Evolutionary conservation across 2,329 filamentous ascomycete genomes (phyloP), one percentile per base, ranked within the genome.

Genomic region (Chlorencoelia australis): DNA sequence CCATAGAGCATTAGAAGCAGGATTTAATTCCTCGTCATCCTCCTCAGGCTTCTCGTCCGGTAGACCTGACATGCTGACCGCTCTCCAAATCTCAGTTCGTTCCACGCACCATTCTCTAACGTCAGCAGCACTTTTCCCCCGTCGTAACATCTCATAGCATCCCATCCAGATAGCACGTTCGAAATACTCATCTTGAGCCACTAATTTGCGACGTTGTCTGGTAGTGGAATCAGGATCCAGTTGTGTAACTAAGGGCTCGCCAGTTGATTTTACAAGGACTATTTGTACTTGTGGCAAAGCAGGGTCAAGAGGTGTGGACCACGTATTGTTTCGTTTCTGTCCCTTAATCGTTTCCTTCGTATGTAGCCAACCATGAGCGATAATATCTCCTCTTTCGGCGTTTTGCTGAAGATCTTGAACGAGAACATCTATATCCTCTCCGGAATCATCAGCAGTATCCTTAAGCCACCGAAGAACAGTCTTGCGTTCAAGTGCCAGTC

Each of bases 141-240:
- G 77, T 32, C 89, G 78, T 35, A 98, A 67, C 67, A 94, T 83
- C 58, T 94, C 86, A 65, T 87, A 96, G 60, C 85, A 91, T n/a
- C 84, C 82, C 42, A 88, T 71, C 88, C 91, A 96, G 30, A 94
- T 83, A 3, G 87, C 82, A 35, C 81, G 75, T 62, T 98, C 91
- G 44, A 89, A 91, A 52, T 79, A 88, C 46, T 86, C 78, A 54
- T 98, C 91, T 50, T 88, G 76, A 16, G 78, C 73, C 54, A 94
- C 82, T 26, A 96, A 66, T 33, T 71, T 75, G 36, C 83, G 75
- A 32, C 70, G 71, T 59, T 96, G 88, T 42, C 91, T 75, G 24
- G 77, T 79, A n/a, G 78, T 69, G 5, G 87, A 85, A 64, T 98
- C 91, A 0, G 91, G 91, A 52, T 98, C 91, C 21, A 98, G 68